Percentiles rank a stretch among this genome's conserved stretches.
These are phyloP conservation scores for Fusarium neocosmosporiellum DNA, from an alignment of 2,329 filamentous ascomycete species.

Conservation along the genomic window DNA sequence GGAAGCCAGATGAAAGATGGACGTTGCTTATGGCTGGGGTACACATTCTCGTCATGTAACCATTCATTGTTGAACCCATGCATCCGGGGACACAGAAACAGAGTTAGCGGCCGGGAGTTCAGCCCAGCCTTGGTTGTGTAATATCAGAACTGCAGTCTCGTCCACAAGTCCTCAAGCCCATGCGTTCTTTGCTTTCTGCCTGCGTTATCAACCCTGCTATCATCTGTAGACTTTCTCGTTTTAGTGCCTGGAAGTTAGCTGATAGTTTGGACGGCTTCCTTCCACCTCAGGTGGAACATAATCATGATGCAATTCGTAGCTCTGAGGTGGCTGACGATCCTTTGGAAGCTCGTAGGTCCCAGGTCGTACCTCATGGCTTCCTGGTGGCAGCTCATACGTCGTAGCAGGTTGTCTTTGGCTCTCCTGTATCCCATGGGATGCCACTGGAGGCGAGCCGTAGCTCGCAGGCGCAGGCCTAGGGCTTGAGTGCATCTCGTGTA, in stretches of 20 bases:
- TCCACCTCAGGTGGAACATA: background rate
- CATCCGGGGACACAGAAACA: background rate
- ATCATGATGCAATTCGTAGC: background rate
- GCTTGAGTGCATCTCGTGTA: too few species aligned
- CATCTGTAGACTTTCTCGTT: background rate
- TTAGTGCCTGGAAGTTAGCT: background rate
- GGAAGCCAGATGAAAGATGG: slow-evolving; percentile 19
- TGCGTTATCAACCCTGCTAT: background rate
- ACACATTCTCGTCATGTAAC: slow-evolving; percentile 27
- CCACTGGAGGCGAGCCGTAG: too few species aligned
- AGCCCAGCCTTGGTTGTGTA: background rate
- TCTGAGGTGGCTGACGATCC: background rate
- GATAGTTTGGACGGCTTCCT: background rate
- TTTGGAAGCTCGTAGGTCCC: background rate
- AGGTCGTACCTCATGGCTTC: background rate
- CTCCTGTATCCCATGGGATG: too few species aligned
- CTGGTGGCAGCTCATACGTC: background rate
- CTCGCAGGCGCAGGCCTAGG: too few species aligned
- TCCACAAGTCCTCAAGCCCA: background rate
- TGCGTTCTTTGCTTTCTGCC: background rate
- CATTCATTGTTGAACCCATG: background rate
- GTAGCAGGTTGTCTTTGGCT: background rate
- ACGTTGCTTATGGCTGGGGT: slow-evolving; percentile 18
- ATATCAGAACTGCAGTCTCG: background rate
- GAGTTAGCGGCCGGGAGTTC: background rate